A percentile compares a stretch with the other conserved stretches of the same genome.
phyloP scores from a whole-genome alignment of 768 basidiomycete genomes.

The Mycena venus region DNA sequence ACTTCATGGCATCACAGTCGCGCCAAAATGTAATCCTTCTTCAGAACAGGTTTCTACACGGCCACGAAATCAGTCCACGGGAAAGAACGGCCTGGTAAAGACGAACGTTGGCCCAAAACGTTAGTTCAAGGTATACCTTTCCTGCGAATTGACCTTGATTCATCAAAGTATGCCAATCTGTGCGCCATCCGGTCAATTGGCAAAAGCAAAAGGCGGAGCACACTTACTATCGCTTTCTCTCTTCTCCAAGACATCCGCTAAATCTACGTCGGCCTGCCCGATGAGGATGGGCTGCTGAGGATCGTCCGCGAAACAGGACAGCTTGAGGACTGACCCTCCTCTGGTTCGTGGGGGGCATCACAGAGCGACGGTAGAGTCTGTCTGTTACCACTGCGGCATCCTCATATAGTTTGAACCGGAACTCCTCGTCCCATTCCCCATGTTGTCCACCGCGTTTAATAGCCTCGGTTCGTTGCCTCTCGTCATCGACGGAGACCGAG shows the following conservation, averaged over 20 bases:
- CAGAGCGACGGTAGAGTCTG: slow-evolving; percentile 64
- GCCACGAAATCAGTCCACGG: neutral
- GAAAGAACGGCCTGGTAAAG: neutral
- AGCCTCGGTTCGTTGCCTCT: slow-evolving; percentile 91
- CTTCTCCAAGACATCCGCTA: slow-evolving; percentile 91
- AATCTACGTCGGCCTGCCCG: slow-evolving; percentile 89
- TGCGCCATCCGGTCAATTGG: neutral
- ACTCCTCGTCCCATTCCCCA: slow-evolving; percentile 98
- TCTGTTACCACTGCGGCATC: slow-evolving; percentile 65
- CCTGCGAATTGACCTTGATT: slow-evolving; percentile 95
- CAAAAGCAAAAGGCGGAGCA: neutral
- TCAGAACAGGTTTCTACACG: too few species aligned
- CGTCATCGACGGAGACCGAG: slow-evolving; percentile 80
- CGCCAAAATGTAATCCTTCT: too few species aligned
- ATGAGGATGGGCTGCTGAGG: slow-evolving; percentile 95
- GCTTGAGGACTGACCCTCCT: slow-evolving; percentile 80
- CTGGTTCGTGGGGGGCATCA: slow-evolving; percentile 80
- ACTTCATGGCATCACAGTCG: too few species aligned
- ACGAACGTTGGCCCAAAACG: slow-evolving; percentile 95
- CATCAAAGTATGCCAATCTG: slow-evolving; percentile 96
- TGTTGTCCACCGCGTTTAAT: slow-evolving; percentile 98
- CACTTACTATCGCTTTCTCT: slow-evolving; percentile 95
- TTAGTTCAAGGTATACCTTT: slow-evolving; percentile 95
- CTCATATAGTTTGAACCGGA: slow-evolving; percentile 91
- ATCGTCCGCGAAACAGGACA: slow-evolving; percentile 97